Base-by-base conservation (phyloP, 441 rosid genomes). In the Capsella rubella region DNA sequence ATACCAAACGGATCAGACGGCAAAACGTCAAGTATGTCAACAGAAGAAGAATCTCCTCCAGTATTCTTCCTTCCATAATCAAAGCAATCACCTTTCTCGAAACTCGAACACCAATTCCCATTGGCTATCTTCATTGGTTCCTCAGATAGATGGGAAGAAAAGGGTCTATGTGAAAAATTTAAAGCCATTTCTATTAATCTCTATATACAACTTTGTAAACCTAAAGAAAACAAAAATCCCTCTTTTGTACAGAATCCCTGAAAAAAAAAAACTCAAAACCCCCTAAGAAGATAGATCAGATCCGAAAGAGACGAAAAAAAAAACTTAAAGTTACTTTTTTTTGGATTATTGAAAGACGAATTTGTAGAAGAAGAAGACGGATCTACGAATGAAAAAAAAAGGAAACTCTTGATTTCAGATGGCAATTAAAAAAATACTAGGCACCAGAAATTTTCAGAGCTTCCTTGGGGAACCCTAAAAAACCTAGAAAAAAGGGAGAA, bases 1-100 rank as follows among this genome's bases (percentile, higher is more conserved):
- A 95, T 95, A 43, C 90, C 98, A 67, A 95, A 95, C 2, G 99
- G 99, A 92, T 95, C 99, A 0, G 96, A 85, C 0, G 99, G 99
- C 89, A 95, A 77, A 82, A 91, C 84, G 78, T 95, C 99, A 54
- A 92, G 83, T 75, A 95, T 86, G 64, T 93, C 97, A 39, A 82
- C 82, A 21, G 93, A 84, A 79, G 85, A 77, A 1, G 94, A 82
- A 35, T 90, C 86, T 37, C 78, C 86, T 45, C 79, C 84, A 40
- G 56, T 74, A 56, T 32, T 56, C 78, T 56, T 56, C 42, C 86
- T 85, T 63, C 87, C 93, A 80, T 81, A 87, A 72, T 91, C 91
- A 72, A 89, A 90, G 69, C 78, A 76, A 78, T 79, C 88, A 63
- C 85, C 89, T 65, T 79, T 85, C 13, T 73, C 80, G 39, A 60